Evolutionary conservation across 805 yeast genomes (phyloP).

Genomic region (Saccharomycopsis fodiens): DNA sequence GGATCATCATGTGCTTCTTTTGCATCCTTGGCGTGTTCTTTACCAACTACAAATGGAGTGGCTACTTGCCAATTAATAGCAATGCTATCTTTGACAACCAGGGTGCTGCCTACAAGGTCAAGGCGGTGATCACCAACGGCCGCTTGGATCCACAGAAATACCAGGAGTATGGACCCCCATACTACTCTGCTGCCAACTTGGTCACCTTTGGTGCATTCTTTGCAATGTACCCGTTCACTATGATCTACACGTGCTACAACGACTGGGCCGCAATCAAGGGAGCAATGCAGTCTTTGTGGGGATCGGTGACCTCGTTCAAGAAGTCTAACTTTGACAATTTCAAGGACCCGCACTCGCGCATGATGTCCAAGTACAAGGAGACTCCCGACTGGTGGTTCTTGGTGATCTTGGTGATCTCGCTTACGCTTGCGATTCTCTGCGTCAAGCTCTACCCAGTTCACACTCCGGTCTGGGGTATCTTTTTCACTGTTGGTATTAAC

Average conservation of each 20-base stretch:
- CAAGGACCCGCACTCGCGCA: conserved; percentile 48
- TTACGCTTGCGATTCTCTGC: conserved; percentile 40
- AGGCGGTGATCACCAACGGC: conserved; percentile 38
- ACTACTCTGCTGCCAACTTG: conserved; percentile 54
- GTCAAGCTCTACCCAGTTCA: conserved; percentile 39
- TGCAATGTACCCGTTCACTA: conserved; percentile 48
- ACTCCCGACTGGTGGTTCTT: conserved; percentile 55
- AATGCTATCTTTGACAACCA: conserved; percentile 44
- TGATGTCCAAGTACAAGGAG: conserved; percentile 51
- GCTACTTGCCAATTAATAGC: conserved; percentile 37
- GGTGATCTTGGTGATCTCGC: conserved; percentile 34
- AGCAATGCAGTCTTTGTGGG: conserved; percentile 32
- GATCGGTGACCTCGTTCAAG: conserved; percentile 23
- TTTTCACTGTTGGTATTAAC: conserved; percentile 45
- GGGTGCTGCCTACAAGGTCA: conserved; percentile 41
- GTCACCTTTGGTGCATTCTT: conserved; percentile 52
- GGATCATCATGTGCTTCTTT: conserved; percentile 28
- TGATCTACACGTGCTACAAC: conserved; percentile 39
- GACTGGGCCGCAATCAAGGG: conserved; percentile 38
- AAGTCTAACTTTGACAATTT: conserved; percentile 24
- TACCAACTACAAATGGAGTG: conserved; percentile 34
- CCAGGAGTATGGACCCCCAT: conserved; percentile 53
- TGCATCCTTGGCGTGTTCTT: conserved; percentile 33
- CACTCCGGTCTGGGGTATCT: conserved; percentile 55
- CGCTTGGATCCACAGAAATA: conserved; percentile 41